Evolutionary conservation across 805 yeast genomes (phyloP), one percentile per base, ranked within the genome.

Genomic region (Ogataea methanolica): DNA sequence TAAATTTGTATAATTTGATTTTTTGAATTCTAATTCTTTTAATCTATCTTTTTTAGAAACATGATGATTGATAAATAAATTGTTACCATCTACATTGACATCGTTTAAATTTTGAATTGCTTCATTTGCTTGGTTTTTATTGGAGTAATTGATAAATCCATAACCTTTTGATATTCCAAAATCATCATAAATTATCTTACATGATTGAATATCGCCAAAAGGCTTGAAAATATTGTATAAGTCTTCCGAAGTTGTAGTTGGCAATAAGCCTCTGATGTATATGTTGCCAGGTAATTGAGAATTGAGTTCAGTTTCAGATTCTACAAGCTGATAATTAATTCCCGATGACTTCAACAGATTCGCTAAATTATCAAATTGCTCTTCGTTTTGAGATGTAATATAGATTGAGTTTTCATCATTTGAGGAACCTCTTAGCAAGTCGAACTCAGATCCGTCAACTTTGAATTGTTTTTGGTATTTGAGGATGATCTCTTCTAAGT

Each of bases 141-240:
- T 67, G 43, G 75, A 69, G 59, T 74, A 86, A 51, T 85, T 83
- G 16, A 87, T 76, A 65, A 86, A 86, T 8, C 92, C 94, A 61
- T 74, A 80, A 22, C 82, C 79, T 53, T 68, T 70, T 29, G 74
- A 68, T 22, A 58, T 59, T 12, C 79, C 78, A 48, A 56, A 67
- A 29, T 74, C 76, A 51, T 77, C 76, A 45, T 66, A 62, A 7
- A 78, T 73, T 15, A 79, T 65, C 51, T 78, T 78, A 50, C 79
- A 69, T 4, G 77, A 68, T 9, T 69, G 50, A 8, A 75, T 62
- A 1, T 69, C 67, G 17, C 81, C 81, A 54, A 58, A 75, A 12
- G 62, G 60, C 40, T 57, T 54, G 56, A 75, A 74, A 2, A 72
- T 55, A 11, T 68, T 62, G 29, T 56, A 58, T 34, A 76, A 52